Evolutionary conservation across 768 basidiomycete genomes (phyloP), one percentile per base, ranked within the genome.

Genomic region (Sutorius australiensis): DNA sequence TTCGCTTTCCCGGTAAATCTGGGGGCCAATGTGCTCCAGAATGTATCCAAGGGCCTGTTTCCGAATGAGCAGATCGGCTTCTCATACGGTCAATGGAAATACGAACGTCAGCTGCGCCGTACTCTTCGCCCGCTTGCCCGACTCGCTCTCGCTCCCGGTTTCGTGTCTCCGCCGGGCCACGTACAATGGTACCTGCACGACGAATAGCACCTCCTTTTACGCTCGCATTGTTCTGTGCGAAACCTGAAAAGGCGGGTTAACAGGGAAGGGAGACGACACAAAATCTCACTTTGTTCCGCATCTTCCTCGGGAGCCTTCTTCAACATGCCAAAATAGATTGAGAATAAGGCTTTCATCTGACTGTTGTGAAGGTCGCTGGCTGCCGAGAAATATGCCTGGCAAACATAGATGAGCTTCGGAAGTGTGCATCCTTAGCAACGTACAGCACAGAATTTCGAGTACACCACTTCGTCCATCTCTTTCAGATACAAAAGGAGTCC

Each of bases 391-490:
- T 98, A 98, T 6, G 87, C 84, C 95, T 98, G 64, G 3, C 30
- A n/a, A 37, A 48, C 49, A 41, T 53, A 17, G 11, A 39, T 59
- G 34, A 60, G 40, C 17, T 17, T 33, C 38, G 2, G 33, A 46
- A 37, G 9, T 46, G 36, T 48, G 31, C 28, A 38, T 30, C 19
- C 13, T 9, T 21, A 14, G 42, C 36, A 10, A 77, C 88, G 51
- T 63, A 95, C 95, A 36, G 87, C 92, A 64, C 94, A 98, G 30
- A 98, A 72, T 64, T 89, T 92, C 39, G 85, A 87, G 67, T 98
- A 98, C 21, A 89, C 71, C 50, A 71, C 73, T 67, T 97, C 92
- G 55, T 97, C 94, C 90, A 98, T 95, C 74, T 98, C 95, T 67
- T 92, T 95, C 51, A 98, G 72, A 65, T 95, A 98, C 16, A 98